These are phyloP conservation scores for Vachellia pachyceras DNA, from an alignment of 306 rosid species.

Conservation along the genomic window DNA sequence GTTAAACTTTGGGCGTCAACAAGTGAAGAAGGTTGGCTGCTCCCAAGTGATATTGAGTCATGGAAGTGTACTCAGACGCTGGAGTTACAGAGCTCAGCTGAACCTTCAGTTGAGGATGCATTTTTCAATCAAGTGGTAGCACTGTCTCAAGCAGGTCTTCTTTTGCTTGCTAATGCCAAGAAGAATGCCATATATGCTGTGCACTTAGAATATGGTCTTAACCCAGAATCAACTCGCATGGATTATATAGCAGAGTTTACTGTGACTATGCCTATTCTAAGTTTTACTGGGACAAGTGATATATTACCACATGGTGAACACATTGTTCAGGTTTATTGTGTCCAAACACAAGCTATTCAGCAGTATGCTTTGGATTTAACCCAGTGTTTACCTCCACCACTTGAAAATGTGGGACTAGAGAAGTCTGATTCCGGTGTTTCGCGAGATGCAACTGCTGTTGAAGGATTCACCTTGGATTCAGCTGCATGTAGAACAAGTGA, in stretches of 20 bases:
- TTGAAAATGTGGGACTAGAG: constrained; percentile 72
- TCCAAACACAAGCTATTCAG: constrained; percentile 97
- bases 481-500: constrained; percentile 66
- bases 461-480: constrained; percentile 60
- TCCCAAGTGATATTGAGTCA: constrained; percentile 81
- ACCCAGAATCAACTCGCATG: constrained; percentile 83
- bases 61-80: constrained; percentile 94
- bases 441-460: constrained; percentile 61
- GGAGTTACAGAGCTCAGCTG: constrained; percentile 88
- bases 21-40: constrained; percentile 93
- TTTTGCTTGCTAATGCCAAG: constrained; percentile 97
- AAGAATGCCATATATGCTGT: constrained; percentile 97
- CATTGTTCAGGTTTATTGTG: constrained; percentile 93
- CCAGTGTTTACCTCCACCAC: constrained; percentile 91
- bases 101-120: constrained; percentile 74
- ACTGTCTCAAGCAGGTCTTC: constrained; percentile 92
- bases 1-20: constrained; percentile 92
- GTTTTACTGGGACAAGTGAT: constrained; percentile 94
- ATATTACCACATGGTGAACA: constrained; percentile 80
- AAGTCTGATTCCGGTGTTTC: constrained; percentile 74
- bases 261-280: constrained; percentile 95
- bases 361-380: constrained; percentile 97
- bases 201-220: constrained; percentile 85
- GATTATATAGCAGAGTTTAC: constrained; percentile 95
- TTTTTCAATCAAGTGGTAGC: constrained; percentile 96